phyloP scores from a whole-genome alignment of 2,329 filamentous ascomycete species.

The Paracoccidioides lutzii region DNA sequence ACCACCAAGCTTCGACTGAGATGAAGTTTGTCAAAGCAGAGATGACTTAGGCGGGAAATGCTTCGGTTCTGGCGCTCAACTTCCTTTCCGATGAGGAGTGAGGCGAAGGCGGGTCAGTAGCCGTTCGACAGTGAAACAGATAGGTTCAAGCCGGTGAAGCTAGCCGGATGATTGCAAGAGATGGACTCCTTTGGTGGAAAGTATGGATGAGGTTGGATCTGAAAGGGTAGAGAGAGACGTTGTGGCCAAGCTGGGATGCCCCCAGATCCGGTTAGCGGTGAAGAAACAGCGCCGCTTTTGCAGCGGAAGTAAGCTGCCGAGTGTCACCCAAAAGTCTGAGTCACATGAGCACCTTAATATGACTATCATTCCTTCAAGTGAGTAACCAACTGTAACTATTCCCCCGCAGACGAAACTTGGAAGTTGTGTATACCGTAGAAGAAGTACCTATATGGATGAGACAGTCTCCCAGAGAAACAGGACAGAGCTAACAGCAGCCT shows the following conservation, averaged over 20 bases:
- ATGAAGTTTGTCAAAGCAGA: conserved; percentile 4
- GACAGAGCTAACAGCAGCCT: neutral
- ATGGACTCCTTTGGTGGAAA: conserved; percentile 13
- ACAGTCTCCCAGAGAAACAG: neutral
- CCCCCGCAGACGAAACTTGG: too few relatives aligned
- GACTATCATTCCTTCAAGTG: too few relatives aligned
- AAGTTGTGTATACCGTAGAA: too few relatives aligned
- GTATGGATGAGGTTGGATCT: conserved; percentile 19
- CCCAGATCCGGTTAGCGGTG: conserved; percentile 26
- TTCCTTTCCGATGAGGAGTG: conserved; percentile 2
- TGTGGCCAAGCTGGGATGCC: conserved; percentile 29
- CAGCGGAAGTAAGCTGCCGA: too few relatives aligned
- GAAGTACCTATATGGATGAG: neutral
- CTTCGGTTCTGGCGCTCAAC: conserved; percentile 2
- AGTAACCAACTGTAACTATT: too few relatives aligned
- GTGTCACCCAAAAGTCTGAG: neutral
- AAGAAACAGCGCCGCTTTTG: neutral
- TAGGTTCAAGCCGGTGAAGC: conserved; percentile 7
- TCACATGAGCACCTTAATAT: neutral
- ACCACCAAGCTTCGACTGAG: conserved; percentile 17
- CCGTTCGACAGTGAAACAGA: conserved; percentile 6
- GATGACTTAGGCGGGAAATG: conserved; percentile 1
- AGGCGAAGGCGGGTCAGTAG: conserved; percentile 12
- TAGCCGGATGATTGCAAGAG: conserved; percentile 12
- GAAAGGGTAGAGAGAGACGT: conserved; percentile 20